Evolutionary conservation across 768 basidiomycete genomes (phyloP), one percentile per base, ranked within the genome.

Genomic region (Dioszegia hungarica): DNA sequence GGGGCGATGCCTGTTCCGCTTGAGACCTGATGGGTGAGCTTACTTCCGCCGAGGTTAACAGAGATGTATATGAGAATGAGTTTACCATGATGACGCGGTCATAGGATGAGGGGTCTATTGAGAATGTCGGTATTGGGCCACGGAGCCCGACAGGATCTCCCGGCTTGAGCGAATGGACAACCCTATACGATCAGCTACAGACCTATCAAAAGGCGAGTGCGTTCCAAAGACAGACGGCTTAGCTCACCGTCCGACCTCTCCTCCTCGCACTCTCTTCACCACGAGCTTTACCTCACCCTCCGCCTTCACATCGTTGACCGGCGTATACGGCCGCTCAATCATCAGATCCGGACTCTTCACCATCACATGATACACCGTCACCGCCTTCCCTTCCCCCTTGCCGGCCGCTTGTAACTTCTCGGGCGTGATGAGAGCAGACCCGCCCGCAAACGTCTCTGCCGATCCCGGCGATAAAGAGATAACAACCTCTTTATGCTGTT

Each of bases 221-320:
- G 24, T 44, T 9, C 25, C 20, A 24, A 20, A 9, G 8, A 10
- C 31, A 17, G 31, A n/a, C n/a, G n/a, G n/a, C n/a, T n/a, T 20
- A 38, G 64, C 74, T 55, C 57, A 75, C 74, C 74, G 47, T n/a
- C 74, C 74, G 6, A 75, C 74, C 55, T 75, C 74, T n/a, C 74
- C 74, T 19, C 73, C 73, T 44, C 54, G 36, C 2, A 74, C 70
- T 6, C 70, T 53, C 60, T 75, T 75, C 6, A 75, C 69, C n/a
- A 75, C 61, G 19, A 75, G 37, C 28, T 57, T 56, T 4, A 72
- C 34, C 20, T 63, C 55, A 0, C 67, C 67, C 51, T 75, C 73
- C 24, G 34, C 31, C 19, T 39, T 27, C 2, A 62, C 59, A 60
- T 74, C 68, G 47, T 73, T 74, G 22, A 74, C 44, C 11, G 67